A percentile compares a stretch with the other conserved stretches of the same genome.
phyloP scores from a whole-genome alignment of 768 basidiomycete genomes.

The Tricholoma furcatifolium region DNA sequence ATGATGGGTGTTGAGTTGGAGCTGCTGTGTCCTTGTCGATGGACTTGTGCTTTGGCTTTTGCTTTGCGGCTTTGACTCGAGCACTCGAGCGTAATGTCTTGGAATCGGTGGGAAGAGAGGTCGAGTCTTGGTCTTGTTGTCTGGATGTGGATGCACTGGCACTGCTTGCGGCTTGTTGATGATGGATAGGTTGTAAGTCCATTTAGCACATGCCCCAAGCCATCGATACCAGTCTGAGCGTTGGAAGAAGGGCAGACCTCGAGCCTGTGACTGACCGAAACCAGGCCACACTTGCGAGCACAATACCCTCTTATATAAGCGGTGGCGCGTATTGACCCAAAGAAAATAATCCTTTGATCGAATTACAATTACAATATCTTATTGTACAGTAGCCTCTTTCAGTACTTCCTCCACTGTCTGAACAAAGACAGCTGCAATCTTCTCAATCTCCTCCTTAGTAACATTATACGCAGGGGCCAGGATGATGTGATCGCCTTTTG shows the following conservation, averaged over 20 bases:
- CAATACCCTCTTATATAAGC: slow-evolving; percentile 46
- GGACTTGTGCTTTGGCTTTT: slow-evolving; percentile 64
- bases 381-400: slow-evolving; percentile 29
- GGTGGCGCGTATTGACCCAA: slow-evolving; percentile 32
- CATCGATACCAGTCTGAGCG: slow-evolving; percentile 64
- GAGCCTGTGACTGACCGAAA: slow-evolving; percentile 30
- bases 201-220: slow-evolving; percentile 88
- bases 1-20: slow-evolving; percentile 26
- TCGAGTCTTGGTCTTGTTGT: slow-evolving; percentile 41
- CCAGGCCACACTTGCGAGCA: slow-evolving; percentile 31
- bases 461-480: slow-evolving; percentile 82
- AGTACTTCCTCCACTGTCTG: slow-evolving; percentile 65
- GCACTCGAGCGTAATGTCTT: slow-evolving; percentile 72
- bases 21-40: slow-evolving; percentile 49
- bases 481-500: slow-evolving; percentile 67
- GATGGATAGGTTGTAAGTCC: slow-evolving; percentile 79
- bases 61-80: slow-evolving; percentile 72
- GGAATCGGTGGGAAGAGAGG: slow-evolving; percentile 44
- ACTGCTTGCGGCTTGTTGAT: slow-evolving; percentile 71
- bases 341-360: neutral
- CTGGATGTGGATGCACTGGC: slow-evolving; percentile 48
- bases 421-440: slow-evolving; percentile 67
- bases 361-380: neutral
- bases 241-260: slow-evolving; percentile 32
- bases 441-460: slow-evolving; percentile 64